Evolutionary conservation across 1,284 basidiomycete genomes (phyloP), one percentile per base, ranked within the genome.

Genomic region (Sphaerobolus stellatus): DNA sequence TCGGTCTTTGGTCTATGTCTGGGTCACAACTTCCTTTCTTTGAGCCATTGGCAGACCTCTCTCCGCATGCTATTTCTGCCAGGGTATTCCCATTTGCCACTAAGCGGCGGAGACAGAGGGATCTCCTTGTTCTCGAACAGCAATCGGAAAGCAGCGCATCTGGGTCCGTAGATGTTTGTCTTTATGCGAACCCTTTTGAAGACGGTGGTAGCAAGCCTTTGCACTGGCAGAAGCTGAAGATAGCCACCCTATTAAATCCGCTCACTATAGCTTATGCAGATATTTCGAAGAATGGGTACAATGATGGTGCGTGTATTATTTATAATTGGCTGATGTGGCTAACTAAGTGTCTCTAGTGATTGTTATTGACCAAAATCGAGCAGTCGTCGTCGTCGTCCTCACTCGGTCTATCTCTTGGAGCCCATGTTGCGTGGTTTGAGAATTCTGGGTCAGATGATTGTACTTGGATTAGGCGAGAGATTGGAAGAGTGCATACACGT

Each of bases 281-380:
- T 44, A 44, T 44, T 16, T 44, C 41, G 11, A 44, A 44, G 22
- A 44, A 44, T 44, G 41, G 41, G 14, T 44, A 16, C 22, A 44
- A 44, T 20, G 41, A 44, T 24, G 22, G 41, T 44, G 20, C 9
- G 41, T 11, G 9, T 44, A 20, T 11, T 44, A 44, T 44, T 9
- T 36, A 16, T 11, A 44, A 44, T 24, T 24, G 11, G 14, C 41
- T 44, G 14, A 13, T 44, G 11, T 11, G 11, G 41, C 9, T 11
- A 11, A 9, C 9, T 44, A 9, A 14, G 11, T 44, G 13, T 24
- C 20, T 44, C 20, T 44, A 44, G 41, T 44, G 9, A 44, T 44
- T 44, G 13, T 44, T 13, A 20, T 44, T 13, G 41, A 44, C 22
- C 11, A 44, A 22, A 9, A 14, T 24, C 22, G 14, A 22, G 41